Evolutionary conservation across 331 rosid genomes (phyloP).

Genomic region (Malus hybrid): DNA sequence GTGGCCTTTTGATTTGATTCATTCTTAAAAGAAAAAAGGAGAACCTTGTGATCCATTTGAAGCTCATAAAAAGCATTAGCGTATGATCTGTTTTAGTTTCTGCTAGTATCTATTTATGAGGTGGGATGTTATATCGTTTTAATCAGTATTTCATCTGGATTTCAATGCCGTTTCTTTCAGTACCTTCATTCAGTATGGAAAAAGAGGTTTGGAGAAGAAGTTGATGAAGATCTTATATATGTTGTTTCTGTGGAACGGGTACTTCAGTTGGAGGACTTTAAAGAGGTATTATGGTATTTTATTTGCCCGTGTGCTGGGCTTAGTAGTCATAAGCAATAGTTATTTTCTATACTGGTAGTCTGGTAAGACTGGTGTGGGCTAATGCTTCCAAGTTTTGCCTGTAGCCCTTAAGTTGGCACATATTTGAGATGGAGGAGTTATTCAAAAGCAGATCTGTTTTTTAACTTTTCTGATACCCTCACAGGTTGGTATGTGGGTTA

Average conservation of each 20-base stretch:
- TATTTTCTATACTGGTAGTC: not conserved
- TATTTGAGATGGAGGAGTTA: not conserved
- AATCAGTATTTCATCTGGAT: not conserved
- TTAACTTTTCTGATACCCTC: slow-evolving; percentile 4
- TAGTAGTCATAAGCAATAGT: not conserved
- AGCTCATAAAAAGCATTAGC: not conserved
- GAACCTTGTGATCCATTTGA: not conserved
- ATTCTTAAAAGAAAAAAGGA: not conserved
- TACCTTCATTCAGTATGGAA: slow-evolving; percentile 53
- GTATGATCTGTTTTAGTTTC: not conserved
- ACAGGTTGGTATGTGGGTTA: slow-evolving; percentile 68
- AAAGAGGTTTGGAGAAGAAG: slow-evolving; percentile 76
- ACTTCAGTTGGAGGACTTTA: slow-evolving; percentile 77
- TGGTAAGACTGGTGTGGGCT: not conserved
- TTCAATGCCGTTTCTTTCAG: slow-evolving; percentile 30
- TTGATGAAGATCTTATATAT: slow-evolving; percentile 57
- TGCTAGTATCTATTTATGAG: not conserved
- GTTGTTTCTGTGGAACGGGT: slow-evolving; percentile 58
- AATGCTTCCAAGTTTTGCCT: not conserved
- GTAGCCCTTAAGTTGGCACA: not conserved
- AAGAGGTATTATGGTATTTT: slow-evolving; percentile 46
- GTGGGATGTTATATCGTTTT: not conserved
- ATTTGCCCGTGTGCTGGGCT: not conserved
- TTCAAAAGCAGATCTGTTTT: not conserved
- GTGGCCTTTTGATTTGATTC: not conserved